Conservation (phyloP, 108 stramenopile species). For the Discostella stelligeroides region DNA sequence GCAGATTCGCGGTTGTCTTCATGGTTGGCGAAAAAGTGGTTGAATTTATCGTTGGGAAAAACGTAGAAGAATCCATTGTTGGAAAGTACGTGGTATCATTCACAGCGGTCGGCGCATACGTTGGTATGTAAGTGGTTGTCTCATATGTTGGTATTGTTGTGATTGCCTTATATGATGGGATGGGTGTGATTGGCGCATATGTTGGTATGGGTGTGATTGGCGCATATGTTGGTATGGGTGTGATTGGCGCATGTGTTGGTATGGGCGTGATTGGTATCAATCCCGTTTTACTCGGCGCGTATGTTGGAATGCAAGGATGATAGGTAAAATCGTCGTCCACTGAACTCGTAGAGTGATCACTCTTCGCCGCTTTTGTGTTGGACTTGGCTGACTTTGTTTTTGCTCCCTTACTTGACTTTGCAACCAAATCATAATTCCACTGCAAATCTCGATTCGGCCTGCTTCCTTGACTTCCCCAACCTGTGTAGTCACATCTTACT, state of each 20-base stretch:
- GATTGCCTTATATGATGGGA: too few relatives aligned
- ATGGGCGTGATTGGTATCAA: not conserved
- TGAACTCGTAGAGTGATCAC: not conserved
- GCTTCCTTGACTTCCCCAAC: too few relatives aligned
- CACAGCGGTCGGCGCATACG: too few relatives aligned
- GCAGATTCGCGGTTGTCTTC: not conserved
- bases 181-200: not conserved
- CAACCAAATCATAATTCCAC: not conserved
- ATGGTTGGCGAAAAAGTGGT: not conserved
- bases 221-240: not conserved
- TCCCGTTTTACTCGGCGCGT: conserved; percentile 1
- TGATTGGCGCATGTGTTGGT: not conserved
- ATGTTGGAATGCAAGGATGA: conserved; percentile 10
- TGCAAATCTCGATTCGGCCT: not conserved
- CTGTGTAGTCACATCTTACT: not conserved
- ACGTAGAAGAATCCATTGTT: too few relatives aligned
- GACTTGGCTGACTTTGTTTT: conserved; percentile 17
- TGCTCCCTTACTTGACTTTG: not conserved
- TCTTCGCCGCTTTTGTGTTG: conserved; percentile 14
- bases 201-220: not conserved
- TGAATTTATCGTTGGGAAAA: too few relatives aligned
- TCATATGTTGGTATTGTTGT: too few relatives aligned
- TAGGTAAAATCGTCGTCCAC: not conserved
- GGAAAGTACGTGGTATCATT: too few relatives aligned
- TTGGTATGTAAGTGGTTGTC: too few relatives aligned